phyloP scores from a whole-genome alignment of 345 rosid genomes.

The Lepidium aucheri region DNA sequence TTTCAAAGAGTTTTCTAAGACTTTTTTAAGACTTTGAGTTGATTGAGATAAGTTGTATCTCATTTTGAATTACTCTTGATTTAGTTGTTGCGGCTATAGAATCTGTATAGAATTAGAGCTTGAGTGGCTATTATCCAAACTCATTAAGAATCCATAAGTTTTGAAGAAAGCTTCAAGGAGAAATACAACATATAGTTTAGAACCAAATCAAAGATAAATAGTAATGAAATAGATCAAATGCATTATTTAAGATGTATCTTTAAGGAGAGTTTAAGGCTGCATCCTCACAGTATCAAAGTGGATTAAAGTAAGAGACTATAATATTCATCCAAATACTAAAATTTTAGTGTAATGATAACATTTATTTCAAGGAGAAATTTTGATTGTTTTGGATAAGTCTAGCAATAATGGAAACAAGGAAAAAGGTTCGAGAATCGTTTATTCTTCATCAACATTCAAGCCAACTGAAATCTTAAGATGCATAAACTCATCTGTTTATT shows the following conservation, averaged over 20 bases:
- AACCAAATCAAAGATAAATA: constrained; percentile 13
- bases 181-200: constrained; percentile 16
- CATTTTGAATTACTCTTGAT: no score
- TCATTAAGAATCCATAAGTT: constrained; percentile 13
- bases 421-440: no score
- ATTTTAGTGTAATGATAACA: no score
- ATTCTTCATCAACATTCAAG: no score
- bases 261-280: constrained; percentile 23
- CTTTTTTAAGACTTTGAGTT: no score
- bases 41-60: no score
- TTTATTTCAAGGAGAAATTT: no score
- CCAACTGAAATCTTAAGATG: no score
- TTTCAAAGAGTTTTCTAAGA: no score
- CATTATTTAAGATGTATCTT: constrained; percentile 21
- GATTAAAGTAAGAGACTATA: constrained; percentile 8
- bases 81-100: constrained; percentile 20
- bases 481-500: no score
- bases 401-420: no score
- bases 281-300: constrained; percentile 13
- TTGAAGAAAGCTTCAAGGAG: constrained; percentile 23
- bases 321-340: constrained; percentile 18
- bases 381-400: no score
- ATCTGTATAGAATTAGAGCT: constrained; percentile 15
- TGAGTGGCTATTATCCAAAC: constrained; percentile 23
- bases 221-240: constrained; percentile 13